A percentile compares a stretch with the other conserved stretches of the same genome.
These are phyloP conservation scores for Nemania sp. DNA, from an alignment of 2,329 filamentous ascomycete genomes.

Conservation along the genomic window DNA sequence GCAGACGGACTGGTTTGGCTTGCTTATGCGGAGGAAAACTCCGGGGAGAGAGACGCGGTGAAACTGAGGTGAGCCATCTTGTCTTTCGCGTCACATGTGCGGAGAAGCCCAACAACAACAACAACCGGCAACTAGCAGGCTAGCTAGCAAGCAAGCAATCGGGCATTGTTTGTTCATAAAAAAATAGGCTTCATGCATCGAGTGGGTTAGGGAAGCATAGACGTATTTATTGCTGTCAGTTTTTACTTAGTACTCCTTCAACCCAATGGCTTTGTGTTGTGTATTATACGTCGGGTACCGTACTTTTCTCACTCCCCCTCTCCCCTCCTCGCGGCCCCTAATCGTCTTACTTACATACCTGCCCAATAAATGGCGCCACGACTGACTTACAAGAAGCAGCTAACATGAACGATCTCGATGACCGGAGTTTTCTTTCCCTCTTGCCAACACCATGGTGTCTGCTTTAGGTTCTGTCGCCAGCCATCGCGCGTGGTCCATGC, in stretches of 20 bases:
- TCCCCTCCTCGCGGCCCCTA: too few relatives aligned
- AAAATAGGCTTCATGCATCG: constrained; percentile 1
- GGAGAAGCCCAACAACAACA: constrained; percentile 16
- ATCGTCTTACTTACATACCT: too few relatives aligned
- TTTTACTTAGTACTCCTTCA: not conserved
- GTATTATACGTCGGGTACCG: too few relatives aligned
- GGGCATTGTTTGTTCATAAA: constrained; percentile 17
- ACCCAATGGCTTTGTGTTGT: too few relatives aligned
- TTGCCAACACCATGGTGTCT: too few relatives aligned
- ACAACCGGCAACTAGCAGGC: not conserved
- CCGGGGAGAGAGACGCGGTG: constrained; percentile 2
- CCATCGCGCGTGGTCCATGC: not conserved
- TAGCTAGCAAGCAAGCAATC: constrained; percentile 16
- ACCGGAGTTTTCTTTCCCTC: too few relatives aligned
- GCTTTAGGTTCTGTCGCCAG: too few relatives aligned
- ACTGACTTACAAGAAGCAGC: too few relatives aligned
- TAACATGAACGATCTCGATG: too few relatives aligned
- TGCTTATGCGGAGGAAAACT: constrained; percentile 3
- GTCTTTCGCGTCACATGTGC: constrained; percentile 1
- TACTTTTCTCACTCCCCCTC: too few relatives aligned
- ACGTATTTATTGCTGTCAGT: not conserved
- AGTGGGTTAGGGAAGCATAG: constrained; percentile 24
- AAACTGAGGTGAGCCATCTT: constrained; percentile 17
- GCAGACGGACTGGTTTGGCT: constrained; percentile 13
- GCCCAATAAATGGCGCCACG: too few relatives aligned